Evolutionary conservation across 116 monocot species (phyloP), one percentile per base, ranked within the genome.

Genomic region (Posidonia oceanica): DNA sequence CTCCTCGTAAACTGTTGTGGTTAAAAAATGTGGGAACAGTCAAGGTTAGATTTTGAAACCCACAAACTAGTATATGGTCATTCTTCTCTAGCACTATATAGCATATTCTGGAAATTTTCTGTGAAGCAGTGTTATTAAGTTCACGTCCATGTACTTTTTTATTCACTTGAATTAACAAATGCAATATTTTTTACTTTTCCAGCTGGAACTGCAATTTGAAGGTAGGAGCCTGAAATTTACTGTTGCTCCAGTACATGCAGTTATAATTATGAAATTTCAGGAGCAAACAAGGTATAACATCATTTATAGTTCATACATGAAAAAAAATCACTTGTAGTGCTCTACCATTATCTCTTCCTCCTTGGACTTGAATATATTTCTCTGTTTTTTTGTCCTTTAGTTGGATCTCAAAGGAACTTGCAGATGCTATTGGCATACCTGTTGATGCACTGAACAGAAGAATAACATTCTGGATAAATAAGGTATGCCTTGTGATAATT

Each of bases 201-300:
- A 97, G 97, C 66, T 97, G 54, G 97, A 97, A 72, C 70, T 97
- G 72, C 82, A 92, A 78, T 97, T 97, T 81, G 92, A 82, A 67
- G 87, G 77, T 70, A 75, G 84, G 65, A 85, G 48, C 54, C 63
- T 92, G 77, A 83, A 89, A 61, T 97, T 97, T 72, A 83, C 80
- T 57, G 92, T 92, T 65, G 71, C 89, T 59, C 97, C 92, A 76
- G 63, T 89, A 12, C 92, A 92, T 69, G 97, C 92, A 75, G 82
- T 83, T 52, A 92, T 97, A 74, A 85, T 97, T 54, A 85, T 92
- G 92, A 81, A 87, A 77, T 97, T 97, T 83, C 92, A 92, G 68
- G 97, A 92, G 56, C 81, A 97, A 77, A 76, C 73, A n/a, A 87
- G 97, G 97, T 97, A 77, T 17, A 54, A 21, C 16, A 15, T 58